Percentiles rank a stretch among this genome's conserved stretches.
Conservation (phyloP, 805 yeast species). For the Kazachstania martiniae region DNA sequence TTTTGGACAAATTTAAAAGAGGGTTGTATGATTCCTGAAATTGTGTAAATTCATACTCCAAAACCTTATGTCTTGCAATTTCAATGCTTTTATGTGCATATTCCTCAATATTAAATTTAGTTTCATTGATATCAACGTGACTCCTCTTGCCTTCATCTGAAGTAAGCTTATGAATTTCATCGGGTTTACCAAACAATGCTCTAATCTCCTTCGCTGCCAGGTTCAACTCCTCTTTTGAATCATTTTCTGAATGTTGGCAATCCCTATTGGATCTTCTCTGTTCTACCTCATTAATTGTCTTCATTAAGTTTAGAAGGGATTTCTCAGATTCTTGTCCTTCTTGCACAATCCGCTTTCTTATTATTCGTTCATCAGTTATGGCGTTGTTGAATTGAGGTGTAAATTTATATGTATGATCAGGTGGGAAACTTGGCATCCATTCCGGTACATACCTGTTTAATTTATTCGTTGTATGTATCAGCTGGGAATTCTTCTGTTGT, state of each 20-base stretch:
- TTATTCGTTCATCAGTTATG: slow-evolving; percentile 55
- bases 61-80: slow-evolving; percentile 27
- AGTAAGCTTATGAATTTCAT: too few species aligned
- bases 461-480: slow-evolving; percentile 37
- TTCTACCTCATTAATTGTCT: slow-evolving; percentile 3
- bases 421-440: slow-evolving; percentile 85
- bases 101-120: slow-evolving; percentile 43
- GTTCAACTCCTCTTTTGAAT: neutral
- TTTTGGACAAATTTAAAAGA: slow-evolving; percentile 15
- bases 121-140: slow-evolving; percentile 1
- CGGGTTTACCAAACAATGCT: neutral
- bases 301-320: slow-evolving; percentile 39
- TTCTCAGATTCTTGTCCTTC: slow-evolving; percentile 75
- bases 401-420: slow-evolving; percentile 80
- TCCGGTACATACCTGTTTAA: slow-evolving; percentile 43
- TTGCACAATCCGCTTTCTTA: slow-evolving; percentile 61
- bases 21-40: slow-evolving; percentile 18
- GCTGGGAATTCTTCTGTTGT: slow-evolving; percentile 6
- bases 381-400: slow-evolving; percentile 59
- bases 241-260: too few species aligned
- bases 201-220: neutral
- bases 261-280: too few species aligned
- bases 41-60: slow-evolving; percentile 16
- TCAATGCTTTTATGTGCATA: slow-evolving; percentile 42
- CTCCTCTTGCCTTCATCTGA: neutral